phyloP scores from a whole-genome alignment of 2,329 filamentous ascomycete species.

The Penicillium aurantiogriseum region DNA sequence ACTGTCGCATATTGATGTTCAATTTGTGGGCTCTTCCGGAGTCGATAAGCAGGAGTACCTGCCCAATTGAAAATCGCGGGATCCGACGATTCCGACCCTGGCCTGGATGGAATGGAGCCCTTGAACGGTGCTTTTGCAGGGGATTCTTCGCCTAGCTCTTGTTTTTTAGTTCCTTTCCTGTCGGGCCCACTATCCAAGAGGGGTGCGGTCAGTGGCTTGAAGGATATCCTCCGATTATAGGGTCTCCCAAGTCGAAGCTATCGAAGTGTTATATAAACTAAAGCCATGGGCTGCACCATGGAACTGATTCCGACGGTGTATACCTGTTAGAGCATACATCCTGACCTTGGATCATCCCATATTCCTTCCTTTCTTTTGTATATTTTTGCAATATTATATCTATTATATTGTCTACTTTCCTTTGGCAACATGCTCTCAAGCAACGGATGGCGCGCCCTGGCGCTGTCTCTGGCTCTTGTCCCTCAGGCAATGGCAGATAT shows the following conservation, averaged over 20 bases:
- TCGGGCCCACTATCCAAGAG: neutral
- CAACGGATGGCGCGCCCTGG: constrained; percentile 21
- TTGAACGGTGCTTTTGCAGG: neutral
- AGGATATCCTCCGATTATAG: constrained; percentile 4
- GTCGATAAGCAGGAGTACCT: neutral
- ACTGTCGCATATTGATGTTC: neutral
- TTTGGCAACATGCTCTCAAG: constrained; percentile 16
- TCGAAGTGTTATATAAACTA: constrained; percentile 4
- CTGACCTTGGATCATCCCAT: neutral
- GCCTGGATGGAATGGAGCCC: neutral
- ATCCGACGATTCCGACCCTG: neutral
- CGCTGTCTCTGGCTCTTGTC: constrained; percentile 19
- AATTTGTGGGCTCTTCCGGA: neutral
- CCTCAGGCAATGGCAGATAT: constrained; percentile 33
- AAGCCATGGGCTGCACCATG: neutral
- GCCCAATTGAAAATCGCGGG: neutral
- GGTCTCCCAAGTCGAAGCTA: neutral
- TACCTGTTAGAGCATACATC: neutral
- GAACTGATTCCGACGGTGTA: neutral
- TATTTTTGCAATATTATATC: neutral
- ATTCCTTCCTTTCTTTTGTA: neutral
- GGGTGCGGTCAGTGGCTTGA: neutral
- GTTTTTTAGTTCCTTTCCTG: neutral
- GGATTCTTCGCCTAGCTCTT: neutral
- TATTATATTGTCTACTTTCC: neutral